phyloP scores from a whole-genome alignment of 1,139 yeast species.

The Scheffersomyces parashehatae region DNA sequence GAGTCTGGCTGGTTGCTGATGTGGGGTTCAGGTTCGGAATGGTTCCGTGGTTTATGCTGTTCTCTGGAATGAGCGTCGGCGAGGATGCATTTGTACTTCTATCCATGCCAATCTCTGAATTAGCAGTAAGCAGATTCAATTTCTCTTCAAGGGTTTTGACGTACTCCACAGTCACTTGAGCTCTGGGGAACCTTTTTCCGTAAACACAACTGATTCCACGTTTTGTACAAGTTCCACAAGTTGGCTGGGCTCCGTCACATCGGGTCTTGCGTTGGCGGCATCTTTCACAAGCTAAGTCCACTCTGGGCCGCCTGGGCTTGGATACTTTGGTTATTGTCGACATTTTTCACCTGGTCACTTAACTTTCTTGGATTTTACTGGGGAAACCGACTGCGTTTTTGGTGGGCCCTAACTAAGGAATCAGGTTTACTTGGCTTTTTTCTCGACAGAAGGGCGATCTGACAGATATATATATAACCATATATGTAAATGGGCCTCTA shows the following conservation, averaged over 20 bases:
- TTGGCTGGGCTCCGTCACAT: not conserved
- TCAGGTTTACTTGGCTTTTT: no score
- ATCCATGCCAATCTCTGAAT: not conserved
- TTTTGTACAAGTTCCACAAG: not conserved
- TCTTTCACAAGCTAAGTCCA: not conserved
- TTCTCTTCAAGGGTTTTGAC: not conserved
- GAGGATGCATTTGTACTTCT: not conserved
- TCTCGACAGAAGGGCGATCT: no score
- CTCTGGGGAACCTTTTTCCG: not conserved
- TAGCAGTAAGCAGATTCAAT: not conserved
- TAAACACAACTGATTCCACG: not conserved
- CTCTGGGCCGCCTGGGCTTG: not conserved
- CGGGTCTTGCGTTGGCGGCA: slow-evolving; percentile 1
- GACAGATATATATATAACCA: no score
- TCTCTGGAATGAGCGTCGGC: not conserved
- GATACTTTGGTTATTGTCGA: not conserved
- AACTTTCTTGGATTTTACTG: no score
- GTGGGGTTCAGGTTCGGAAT: no score
- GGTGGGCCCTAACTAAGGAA: no score
- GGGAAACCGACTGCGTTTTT: no score
- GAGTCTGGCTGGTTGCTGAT: no score
- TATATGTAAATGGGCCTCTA: no score
- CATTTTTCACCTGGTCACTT: not conserved
- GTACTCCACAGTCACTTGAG: not conserved
- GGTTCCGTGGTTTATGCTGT: not conserved